Conservation (phyloP, 2,329 filamentous ascomycete genomes). For the Diaporthe sp. region DNA sequence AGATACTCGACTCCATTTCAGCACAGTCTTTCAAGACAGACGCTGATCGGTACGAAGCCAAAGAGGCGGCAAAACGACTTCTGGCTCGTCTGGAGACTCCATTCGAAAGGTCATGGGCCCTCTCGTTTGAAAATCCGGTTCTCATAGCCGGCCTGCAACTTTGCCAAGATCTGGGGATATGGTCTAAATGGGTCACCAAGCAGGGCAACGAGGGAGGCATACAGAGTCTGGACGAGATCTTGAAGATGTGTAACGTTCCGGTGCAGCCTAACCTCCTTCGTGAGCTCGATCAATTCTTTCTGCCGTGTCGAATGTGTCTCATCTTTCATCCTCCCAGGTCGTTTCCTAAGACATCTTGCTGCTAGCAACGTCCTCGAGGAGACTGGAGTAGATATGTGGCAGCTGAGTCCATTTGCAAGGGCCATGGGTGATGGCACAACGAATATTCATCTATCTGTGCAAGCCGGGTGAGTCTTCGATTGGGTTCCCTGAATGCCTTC, state of each 20-base stretch:
- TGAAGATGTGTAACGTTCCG: slow-evolving; percentile 45
- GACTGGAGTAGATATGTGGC: slow-evolving; percentile 48
- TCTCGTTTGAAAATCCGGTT: slow-evolving; percentile 50
- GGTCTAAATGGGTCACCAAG: slow-evolving; percentile 48
- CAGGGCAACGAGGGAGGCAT: slow-evolving; percentile 44
- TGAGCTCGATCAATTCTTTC: too few species aligned
- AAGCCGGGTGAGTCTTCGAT: background rate
- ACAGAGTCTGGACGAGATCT: slow-evolving; percentile 49
- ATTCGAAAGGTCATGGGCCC: slow-evolving; percentile 51
- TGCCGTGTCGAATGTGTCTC: too few species aligned
- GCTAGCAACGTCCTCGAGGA: slow-evolving; percentile 51
- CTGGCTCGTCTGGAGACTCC: slow-evolving; percentile 48
- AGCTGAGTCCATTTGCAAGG: slow-evolving; percentile 49
- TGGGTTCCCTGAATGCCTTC: background rate
- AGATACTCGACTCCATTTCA: slow-evolving; percentile 4
- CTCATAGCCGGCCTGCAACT: slow-evolving; percentile 51
- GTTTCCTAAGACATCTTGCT: slow-evolving; percentile 49
- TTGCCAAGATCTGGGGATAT: slow-evolving; percentile 51
- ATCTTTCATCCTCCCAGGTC: too few species aligned
- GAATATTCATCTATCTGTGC: background rate
- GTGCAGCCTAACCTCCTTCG: slow-evolving; percentile 50
- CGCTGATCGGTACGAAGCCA: slow-evolving; percentile 10
- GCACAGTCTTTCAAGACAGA: background rate
- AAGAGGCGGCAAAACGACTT: slow-evolving; percentile 24
- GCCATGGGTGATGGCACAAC: slow-evolving; percentile 48